Evolutionary conservation across 1,284 basidiomycete genomes (phyloP).

Genomic region (Tilletia caries): DNA sequence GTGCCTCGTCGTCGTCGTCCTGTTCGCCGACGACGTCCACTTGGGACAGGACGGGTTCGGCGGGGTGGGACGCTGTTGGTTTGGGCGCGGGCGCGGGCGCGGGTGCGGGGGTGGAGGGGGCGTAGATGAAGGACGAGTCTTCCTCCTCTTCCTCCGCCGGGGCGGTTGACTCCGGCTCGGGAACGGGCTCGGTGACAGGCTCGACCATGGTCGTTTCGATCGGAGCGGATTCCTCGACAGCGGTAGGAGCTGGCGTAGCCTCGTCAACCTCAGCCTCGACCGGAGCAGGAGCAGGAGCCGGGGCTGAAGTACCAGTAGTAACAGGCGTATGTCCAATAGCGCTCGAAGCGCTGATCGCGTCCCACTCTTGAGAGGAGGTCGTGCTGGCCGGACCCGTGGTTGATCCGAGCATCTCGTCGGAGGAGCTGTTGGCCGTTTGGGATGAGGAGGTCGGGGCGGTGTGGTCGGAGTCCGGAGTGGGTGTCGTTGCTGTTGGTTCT

Average conservation of each 20-base stretch:
- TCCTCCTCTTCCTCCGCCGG: neutral
- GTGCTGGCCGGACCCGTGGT: conserved; percentile 30
- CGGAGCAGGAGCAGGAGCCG: neutral
- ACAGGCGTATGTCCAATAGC: neutral
- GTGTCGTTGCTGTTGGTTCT: neutral
- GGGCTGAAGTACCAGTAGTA: neutral
- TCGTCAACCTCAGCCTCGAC: neutral
- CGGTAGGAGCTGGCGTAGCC: neutral
- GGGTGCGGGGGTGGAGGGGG: neutral
- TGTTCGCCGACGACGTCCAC: neutral
- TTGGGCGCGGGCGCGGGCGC: neutral
- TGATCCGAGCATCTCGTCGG: conserved; percentile 15
- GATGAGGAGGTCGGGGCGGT: neutral
- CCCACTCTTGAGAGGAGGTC: conserved; percentile 43
- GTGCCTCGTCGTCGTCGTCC: neutral
- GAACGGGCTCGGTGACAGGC: neutral
- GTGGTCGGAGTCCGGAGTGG: neutral
- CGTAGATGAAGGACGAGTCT: neutral
- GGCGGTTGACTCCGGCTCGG: too few relatives aligned
- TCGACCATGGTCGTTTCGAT: neutral
- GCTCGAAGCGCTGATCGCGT: conserved; percentile 14
- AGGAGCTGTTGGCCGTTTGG: neutral
- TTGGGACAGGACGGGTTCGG: neutral
- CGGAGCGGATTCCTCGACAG: neutral
- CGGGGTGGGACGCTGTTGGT: neutral